Percentiles rank a stretch among this genome's conserved stretches.
These are phyloP conservation scores for Cyathus striatus DNA, from an alignment of 768 basidiomycete genomes.

Conservation along the genomic window DNA sequence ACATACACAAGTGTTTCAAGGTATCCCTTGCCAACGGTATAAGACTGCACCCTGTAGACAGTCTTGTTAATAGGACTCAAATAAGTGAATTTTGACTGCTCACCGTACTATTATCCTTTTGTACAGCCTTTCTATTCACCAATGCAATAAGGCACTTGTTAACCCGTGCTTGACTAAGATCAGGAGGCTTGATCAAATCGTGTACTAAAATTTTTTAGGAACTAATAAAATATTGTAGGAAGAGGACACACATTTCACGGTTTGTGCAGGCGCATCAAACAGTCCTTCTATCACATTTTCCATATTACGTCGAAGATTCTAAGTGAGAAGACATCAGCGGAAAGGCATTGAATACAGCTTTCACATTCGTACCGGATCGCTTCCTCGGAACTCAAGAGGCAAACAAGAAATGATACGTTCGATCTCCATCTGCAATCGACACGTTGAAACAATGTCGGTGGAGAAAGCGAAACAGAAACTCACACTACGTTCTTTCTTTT, in stretches of 20 bases:
- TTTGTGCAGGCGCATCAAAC: constrained; percentile 56
- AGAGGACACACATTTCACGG: constrained; percentile 52
- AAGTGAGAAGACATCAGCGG: constrained; percentile 2
- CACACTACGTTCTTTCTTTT: constrained; percentile 80
- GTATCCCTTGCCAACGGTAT: too few species aligned
- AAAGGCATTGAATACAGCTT: background rate
- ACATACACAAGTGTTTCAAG: too few species aligned
- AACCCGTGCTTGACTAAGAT: constrained; percentile 84
- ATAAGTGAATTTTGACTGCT: too few species aligned
- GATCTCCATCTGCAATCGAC: constrained; percentile 45
- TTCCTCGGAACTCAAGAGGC: constrained; percentile 88
- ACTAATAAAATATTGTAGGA: background rate
- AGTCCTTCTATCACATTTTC: constrained; percentile 77
- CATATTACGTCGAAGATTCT: constrained; percentile 74
- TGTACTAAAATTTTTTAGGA: constrained; percentile 41
- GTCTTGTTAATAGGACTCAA: too few species aligned
- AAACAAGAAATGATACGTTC: constrained; percentile 72
- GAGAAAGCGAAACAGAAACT: constrained; percentile 10
- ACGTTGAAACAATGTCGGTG: background rate
- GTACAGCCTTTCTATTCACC: constrained; percentile 80
- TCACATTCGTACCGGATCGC: constrained; percentile 62
- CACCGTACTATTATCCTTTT: constrained; percentile 66
- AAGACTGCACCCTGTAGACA: too few species aligned
- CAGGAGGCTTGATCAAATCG: constrained; percentile 73
- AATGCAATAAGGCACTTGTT: constrained; percentile 93